Percentiles rank a stretch among this genome's conserved stretches.
Conservation (phyloP, 2,329 filamentous ascomycete species). For the Anthostomella pinea region DNA sequence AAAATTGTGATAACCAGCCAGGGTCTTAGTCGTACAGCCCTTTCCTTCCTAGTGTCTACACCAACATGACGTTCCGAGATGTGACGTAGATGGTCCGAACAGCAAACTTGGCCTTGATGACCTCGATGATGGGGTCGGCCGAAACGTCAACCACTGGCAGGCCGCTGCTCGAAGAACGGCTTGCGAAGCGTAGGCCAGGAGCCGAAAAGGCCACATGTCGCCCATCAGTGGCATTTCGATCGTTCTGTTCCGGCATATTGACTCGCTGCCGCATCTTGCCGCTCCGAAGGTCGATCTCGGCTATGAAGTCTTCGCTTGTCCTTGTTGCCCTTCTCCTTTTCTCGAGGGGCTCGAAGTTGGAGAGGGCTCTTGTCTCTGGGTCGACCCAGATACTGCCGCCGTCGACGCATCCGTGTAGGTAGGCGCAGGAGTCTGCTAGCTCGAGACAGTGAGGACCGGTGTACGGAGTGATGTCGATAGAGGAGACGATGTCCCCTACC, state of each 20-base stretch:
- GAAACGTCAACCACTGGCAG: conserved; percentile 22
- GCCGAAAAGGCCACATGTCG: conserved; percentile 24
- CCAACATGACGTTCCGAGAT: conserved; percentile 24
- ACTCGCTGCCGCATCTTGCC: conserved; percentile 27
- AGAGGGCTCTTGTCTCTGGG: conserved; percentile 15
- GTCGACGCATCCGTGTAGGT: conserved; percentile 21
- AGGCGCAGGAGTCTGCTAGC: conserved; percentile 19
- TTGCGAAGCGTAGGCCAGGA: conserved; percentile 25
- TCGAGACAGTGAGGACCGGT: conserved; percentile 24
- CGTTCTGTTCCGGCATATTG: conserved; percentile 21
- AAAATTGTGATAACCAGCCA: too few relatives aligned
- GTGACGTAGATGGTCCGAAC: conserved; percentile 24
- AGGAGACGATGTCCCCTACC: conserved; percentile 13
- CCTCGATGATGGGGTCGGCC: conserved; percentile 19
- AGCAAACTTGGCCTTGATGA: conserved; percentile 21
- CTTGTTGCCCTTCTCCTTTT: conserved; percentile 8
- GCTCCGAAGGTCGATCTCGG: conserved; percentile 25
- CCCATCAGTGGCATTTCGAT: conserved; percentile 18
- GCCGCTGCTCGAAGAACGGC: conserved; percentile 22
- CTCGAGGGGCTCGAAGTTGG: conserved; percentile 15
- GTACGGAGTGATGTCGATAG: conserved; percentile 22
- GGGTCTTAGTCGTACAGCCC: too few relatives aligned
- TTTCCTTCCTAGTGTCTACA: too few relatives aligned
- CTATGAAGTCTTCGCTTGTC: conserved; percentile 24
- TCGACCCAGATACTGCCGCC: conserved; percentile 25